Evolutionary conservation across 2,329 filamentous ascomycete genomes (phyloP).

Genomic region (Colletotrichum sublineola): DNA sequence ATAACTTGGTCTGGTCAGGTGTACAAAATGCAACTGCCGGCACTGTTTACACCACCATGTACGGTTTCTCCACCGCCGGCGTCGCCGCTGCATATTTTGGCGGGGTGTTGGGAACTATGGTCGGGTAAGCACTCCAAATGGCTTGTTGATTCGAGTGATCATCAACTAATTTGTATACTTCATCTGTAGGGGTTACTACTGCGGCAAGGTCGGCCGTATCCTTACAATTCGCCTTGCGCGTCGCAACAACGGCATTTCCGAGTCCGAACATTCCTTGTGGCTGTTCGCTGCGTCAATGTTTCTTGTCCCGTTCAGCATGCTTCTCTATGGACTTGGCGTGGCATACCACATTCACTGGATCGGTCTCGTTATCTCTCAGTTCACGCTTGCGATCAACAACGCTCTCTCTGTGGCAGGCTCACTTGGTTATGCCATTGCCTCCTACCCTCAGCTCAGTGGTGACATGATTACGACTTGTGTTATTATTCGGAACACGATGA

Average conservation of each 20-base stretch:
- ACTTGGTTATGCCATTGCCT: slow-evolving; percentile 49
- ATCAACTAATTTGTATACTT: background rate
- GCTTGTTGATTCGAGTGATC: accelerated
- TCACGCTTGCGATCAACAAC: slow-evolving; percentile 47
- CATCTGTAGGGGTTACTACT: slow-evolving; percentile 44
- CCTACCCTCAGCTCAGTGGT: slow-evolving; percentile 49
- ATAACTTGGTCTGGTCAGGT: slow-evolving; percentile 51
- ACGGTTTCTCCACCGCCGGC: slow-evolving; percentile 47
- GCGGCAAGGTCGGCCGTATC: slow-evolving; percentile 54
- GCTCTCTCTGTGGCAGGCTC: slow-evolving; percentile 47
- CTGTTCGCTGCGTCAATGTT: slow-evolving; percentile 47
- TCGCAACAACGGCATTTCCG: slow-evolving; percentile 56
- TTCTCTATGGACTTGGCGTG: slow-evolving; percentile 57
- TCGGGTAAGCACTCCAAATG: slow-evolving; percentile 47
- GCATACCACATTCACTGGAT: slow-evolving; percentile 51
- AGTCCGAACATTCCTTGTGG: slow-evolving; percentile 59
- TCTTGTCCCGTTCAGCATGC: slow-evolving; percentile 56
- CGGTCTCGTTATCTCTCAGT: slow-evolving; percentile 48
- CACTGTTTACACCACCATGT: slow-evolving; percentile 49
- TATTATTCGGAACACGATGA: slow-evolving; percentile 55
- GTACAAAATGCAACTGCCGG: slow-evolving; percentile 50
- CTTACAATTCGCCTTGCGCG: slow-evolving; percentile 55
- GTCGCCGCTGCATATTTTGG: slow-evolving; percentile 46
- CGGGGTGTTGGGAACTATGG: slow-evolving; percentile 56
- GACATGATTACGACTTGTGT: slow-evolving; percentile 50